Evolutionary conservation across 345 rosid species (phyloP).

Genomic region (Lepidium sativum): DNA sequence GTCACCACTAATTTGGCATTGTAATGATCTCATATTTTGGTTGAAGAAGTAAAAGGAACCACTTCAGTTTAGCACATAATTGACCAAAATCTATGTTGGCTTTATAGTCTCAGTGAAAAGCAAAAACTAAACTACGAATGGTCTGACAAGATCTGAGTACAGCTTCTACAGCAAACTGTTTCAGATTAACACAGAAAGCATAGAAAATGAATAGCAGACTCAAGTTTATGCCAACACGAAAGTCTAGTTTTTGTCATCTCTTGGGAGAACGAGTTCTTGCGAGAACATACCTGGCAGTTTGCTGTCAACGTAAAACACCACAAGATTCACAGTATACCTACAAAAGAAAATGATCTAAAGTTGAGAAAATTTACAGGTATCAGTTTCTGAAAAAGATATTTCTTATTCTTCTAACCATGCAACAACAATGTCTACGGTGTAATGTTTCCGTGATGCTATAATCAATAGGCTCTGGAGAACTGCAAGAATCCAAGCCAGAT

Average conservation of each 20-base stretch:
- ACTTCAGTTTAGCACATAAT: neutral
- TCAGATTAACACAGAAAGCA: neutral
- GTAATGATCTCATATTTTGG: neutral
- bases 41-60: neutral
- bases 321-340: conserved; percentile 84
- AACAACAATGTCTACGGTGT: conserved; percentile 75
- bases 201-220: neutral
- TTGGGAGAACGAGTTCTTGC: neutral
- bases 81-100: neutral
- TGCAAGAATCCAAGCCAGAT: conserved; percentile 63
- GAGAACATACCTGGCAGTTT: conserved; percentile 57
- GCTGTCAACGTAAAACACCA: conserved; percentile 52
- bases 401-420: conserved; percentile 46
- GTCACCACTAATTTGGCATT: too few relatives aligned
- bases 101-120: neutral
- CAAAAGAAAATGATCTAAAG: neutral
- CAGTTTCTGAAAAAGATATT: neutral
- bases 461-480: conserved; percentile 70
- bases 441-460: conserved; percentile 82
- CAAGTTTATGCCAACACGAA: neutral
- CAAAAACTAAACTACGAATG: neutral
- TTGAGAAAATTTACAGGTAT: neutral
- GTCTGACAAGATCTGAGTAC: neutral
- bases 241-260: neutral
- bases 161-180: neutral